Base-by-base conservation (phyloP, 305 asterid species). In the Coffea humblotiana region DNA sequence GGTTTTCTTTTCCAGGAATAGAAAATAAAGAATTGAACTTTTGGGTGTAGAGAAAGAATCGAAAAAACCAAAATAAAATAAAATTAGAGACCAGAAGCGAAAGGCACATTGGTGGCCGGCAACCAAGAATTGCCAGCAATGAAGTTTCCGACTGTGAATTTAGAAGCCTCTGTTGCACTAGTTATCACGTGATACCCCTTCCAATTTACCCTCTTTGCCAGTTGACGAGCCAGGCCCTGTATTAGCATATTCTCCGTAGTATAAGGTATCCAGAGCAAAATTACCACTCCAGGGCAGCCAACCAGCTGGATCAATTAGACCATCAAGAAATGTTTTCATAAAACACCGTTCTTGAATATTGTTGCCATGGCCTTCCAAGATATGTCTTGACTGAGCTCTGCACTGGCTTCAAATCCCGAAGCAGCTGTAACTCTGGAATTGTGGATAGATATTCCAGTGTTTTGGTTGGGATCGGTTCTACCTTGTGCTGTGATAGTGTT, bases 21-120 rank as follows among this genome's bases (percentile, higher is more conserved):
- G 29, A 68, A 52, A 74, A 32, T 19, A 32, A 35, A 74, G 6
- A 32, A 29, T 10, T 16, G 60, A 73, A 74, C 7, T 40, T 19
- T 21, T 19, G 3, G 7, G 48, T 1, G 48, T 15, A 35, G 13
- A 2, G 1, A 47, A 47, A 48, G 1, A 47, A 12, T 27, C 1
- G 23, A 19, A 29, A 29, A 29, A 29, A 29, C 29, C 29, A 29
- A 29, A 29, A 29, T 29, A 29, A 29, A 29, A 29, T 29, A 29
- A 1, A 29, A 47, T 88, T 60, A 94, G 65, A 94, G 92, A 14
- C 90, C 95, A 70, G 95, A 70, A 82, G 90, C 86, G 84, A 87
- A 89, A 10, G 98, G 95, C 82, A 95, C 95, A 65, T 60, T 82
- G 6, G 98, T 86, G 8, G 83, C 89, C 0, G 93, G 92, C 77